Conservation (phyloP, 2,329 filamentous ascomycete species). For the Aspergillus brunneoviolaceus region DNA sequence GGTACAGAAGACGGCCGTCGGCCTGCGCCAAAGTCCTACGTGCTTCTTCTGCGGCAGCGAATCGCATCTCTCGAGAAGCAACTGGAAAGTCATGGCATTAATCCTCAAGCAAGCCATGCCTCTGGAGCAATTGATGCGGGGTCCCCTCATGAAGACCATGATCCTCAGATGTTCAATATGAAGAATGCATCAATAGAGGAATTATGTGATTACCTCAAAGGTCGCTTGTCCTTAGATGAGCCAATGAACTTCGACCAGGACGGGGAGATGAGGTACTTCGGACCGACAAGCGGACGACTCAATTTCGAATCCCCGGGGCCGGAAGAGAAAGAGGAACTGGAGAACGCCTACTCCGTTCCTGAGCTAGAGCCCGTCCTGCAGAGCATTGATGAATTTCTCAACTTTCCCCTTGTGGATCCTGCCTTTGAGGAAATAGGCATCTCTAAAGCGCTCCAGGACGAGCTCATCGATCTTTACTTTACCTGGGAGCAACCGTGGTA, state of each 20-base stretch:
- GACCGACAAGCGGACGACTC: slow-evolving; percentile 38
- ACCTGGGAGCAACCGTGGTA: slow-evolving; percentile 40
- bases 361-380: background rate
- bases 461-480: slow-evolving; percentile 39
- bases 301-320: slow-evolving; percentile 26
- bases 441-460: slow-evolving; percentile 26
- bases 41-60: slow-evolving; percentile 34
- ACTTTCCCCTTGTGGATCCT: background rate
- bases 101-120: slow-evolving; percentile 25
- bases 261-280: slow-evolving; percentile 38
- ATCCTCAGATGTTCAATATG: background rate
- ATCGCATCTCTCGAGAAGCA: slow-evolving; percentile 35
- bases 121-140: background rate
- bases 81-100: slow-evolving; percentile 30
- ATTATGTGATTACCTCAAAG: slow-evolving; percentile 29
- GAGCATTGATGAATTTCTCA: slow-evolving; percentile 2
- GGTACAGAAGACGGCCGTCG: slow-evolving; percentile 35
- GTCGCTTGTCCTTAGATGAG: slow-evolving; percentile 37
- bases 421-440: slow-evolving; percentile 6
- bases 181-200: slow-evolving; percentile 18
- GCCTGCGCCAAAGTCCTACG: slow-evolving; percentile 38
- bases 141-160: background rate
- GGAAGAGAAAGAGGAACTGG: background rate
- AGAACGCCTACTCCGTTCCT: background rate
- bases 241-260: slow-evolving; percentile 38